Evolutionary conservation across 2,329 filamentous ascomycete genomes (phyloP), one percentile per base, ranked within the genome.

Genomic region (Colletotrichum sansevieriae): DNA sequence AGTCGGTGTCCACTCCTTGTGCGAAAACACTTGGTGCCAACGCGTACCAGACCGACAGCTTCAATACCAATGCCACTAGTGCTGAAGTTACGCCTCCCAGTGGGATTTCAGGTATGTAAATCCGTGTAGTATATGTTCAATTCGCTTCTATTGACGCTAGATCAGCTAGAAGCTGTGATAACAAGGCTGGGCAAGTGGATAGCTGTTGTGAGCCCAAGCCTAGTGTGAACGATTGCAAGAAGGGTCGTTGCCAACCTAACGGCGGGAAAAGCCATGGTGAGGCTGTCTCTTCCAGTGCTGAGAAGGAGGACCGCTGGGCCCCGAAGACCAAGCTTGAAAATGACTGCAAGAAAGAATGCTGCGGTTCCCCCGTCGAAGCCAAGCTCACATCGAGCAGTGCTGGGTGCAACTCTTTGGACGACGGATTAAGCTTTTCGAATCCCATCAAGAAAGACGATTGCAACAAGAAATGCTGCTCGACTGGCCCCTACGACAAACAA

Each of bases 391-490:
- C 22, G 29, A 52, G 25, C 25, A 15, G 15, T n/a, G 33, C 49
- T 35, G 15, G n/a, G 22, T n/a, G 4, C 13, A 39, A 15, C n/a
- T 22, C 49, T 35, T 7, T n/a, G 9, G 15, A 43, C 4, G 12
- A 46, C 2, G 47, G 43, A 9, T 35, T n/a, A 10, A 25, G 55
- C 44, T 1, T 13, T 9, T 10, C 0, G 8, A n/a, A 29, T 5
- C 3, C 15, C 11, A 56, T 20, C n/a, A 15, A 2, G n/a, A 12
- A 43, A 18, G 33, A 69, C 3, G n/a, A 25, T n/a, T 70, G 59
- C 55, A 51, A 44, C 1, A 69, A 63, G 25, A 47, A 18, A 3
- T 70, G 62, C 35, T 67, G 70, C 13, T 39, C 51, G 9, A n/a
- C 51, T 52, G 22, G 1, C 15, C 25, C 2, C 9, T 4, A 12